These are phyloP conservation scores for Uronychia setigera DNA, from an alignment of 73 alveolate genomes.

Conservation along the genomic window DNA sequence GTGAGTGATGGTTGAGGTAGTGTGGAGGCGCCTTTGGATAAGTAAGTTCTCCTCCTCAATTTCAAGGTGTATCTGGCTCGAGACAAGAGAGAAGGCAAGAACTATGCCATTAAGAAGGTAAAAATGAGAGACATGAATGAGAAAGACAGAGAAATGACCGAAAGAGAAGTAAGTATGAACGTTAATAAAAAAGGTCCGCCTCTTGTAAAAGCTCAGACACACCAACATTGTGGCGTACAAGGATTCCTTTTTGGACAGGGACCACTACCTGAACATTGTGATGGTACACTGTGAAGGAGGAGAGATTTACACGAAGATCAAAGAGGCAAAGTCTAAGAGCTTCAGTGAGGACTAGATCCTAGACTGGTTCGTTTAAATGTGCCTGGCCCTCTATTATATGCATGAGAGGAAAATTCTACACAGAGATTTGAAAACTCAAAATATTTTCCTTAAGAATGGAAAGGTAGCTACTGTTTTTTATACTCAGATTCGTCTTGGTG, in stretches of 20 bases:
- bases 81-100: constrained; percentile 92
- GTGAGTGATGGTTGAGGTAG: constrained; percentile 4
- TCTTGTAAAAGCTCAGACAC: constrained; percentile 91
- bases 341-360: constrained; percentile 92
- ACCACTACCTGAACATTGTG: constrained; percentile 93
- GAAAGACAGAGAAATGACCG: constrained; percentile 84
- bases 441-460: constrained; percentile 95
- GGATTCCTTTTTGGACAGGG: constrained; percentile 96
- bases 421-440: constrained; percentile 97
- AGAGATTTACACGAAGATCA: constrained; percentile 94
- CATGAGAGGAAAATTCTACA: constrained; percentile 98
- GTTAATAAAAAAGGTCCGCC: constrained; percentile 92
- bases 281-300: constrained; percentile 99
- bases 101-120: constrained; percentile 93
- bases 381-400: constrained; percentile 94
- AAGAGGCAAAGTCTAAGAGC: constrained; percentile 89
- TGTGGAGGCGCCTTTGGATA: constrained; percentile 86
- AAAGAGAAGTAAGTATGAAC: constrained; percentile 93
- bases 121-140: constrained; percentile 55
- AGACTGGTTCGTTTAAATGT: constrained; percentile 96
- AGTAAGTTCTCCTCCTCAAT: neutral
- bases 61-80: constrained; percentile 90
- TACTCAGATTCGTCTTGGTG: constrained; percentile 91
- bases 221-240: constrained; percentile 97
- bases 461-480: constrained; percentile 19